These are phyloP conservation scores for Arthrobotrys sinensis DNA, from an alignment of 2,329 filamentous ascomycete species.

Conservation along the genomic window DNA sequence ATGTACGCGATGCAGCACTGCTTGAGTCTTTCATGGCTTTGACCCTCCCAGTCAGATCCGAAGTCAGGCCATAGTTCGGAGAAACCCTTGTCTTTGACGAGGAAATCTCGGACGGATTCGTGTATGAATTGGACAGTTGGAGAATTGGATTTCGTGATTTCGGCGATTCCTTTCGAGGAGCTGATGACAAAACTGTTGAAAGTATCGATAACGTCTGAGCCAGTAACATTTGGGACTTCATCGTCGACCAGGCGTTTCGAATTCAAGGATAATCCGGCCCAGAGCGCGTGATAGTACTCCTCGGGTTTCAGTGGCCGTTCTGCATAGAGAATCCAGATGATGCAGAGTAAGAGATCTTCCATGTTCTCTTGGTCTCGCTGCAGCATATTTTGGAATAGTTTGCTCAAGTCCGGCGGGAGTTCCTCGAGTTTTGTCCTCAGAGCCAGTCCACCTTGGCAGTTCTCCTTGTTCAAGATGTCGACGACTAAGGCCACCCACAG, in stretches of 20 bases:
- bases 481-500: constrained; percentile 65
- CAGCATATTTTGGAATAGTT: constrained; percentile 72
- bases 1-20: constrained; percentile 69
- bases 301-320: constrained; percentile 50
- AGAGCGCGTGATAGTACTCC: constrained; percentile 62
- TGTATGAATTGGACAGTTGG: constrained; percentile 67
- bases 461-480: constrained; percentile 69
- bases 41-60: constrained; percentile 31
- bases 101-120: constrained; percentile 66
- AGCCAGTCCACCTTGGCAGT: constrained; percentile 64
- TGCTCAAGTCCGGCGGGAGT: constrained; percentile 66
- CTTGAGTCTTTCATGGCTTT: constrained; percentile 69
- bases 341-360: constrained; percentile 66
- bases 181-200: constrained; percentile 62
- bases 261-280: constrained; percentile 38
- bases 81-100: constrained; percentile 65
- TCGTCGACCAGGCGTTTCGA: constrained; percentile 36
- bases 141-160: constrained; percentile 63
- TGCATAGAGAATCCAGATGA: constrained; percentile 58
- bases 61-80: constrained; percentile 49
- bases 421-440: constrained; percentile 65
- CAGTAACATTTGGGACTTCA: constrained; percentile 31
- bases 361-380: constrained; percentile 69
- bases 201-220: constrained; percentile 11
- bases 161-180: constrained; percentile 66